Percentiles rank a stretch among this genome's conserved stretches.
Conservation (phyloP, 371 early-diverging fungal species). For the Actinomucor elegans region DNA sequence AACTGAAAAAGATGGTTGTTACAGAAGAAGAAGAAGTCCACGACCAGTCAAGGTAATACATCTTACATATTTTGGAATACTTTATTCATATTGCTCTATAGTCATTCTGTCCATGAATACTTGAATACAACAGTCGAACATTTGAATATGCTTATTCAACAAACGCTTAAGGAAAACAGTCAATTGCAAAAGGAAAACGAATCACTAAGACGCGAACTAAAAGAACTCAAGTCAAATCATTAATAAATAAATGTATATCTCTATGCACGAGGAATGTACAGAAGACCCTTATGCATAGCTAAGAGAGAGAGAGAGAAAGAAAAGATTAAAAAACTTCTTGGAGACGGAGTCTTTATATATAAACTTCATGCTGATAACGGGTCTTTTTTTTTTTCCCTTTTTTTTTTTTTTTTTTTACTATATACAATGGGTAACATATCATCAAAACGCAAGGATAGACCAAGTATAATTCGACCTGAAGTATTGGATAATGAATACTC, state of each 20-base stretch:
- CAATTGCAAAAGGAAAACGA: slow-evolving; percentile 48
- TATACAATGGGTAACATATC: slow-evolving; percentile 26
- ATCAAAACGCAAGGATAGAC: slow-evolving; percentile 38
- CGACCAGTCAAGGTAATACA: not conserved
- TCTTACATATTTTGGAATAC: not conserved
- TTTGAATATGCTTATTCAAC: slow-evolving; percentile 46
- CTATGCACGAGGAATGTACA: too few relatives aligned
- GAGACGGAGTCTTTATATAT: too few relatives aligned
- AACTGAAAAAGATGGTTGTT: slow-evolving; percentile 18
- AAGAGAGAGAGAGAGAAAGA: too few relatives aligned
- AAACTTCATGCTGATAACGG: too few relatives aligned
- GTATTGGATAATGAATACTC: slow-evolving; percentile 41
- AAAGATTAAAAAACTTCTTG: too few relatives aligned
- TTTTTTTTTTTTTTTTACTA: too few relatives aligned
- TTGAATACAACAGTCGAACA: slow-evolving; percentile 15
- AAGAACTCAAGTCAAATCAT: slow-evolving; percentile 19
- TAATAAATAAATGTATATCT: too few relatives aligned
- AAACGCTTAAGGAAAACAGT: slow-evolving; percentile 50
- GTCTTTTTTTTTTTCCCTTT: too few relatives aligned
- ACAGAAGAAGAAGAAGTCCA: not conserved
- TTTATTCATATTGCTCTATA: not conserved
- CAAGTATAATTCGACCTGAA: slow-evolving; percentile 37
- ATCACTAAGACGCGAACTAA: slow-evolving; percentile 17
- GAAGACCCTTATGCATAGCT: too few relatives aligned
- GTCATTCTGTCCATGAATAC: not conserved